Percentiles rank a stretch among this genome's conserved stretches.
These are phyloP conservation scores for Benincasa hispida DNA, from an alignment of 306 rosid species.

Conservation along the genomic window DNA sequence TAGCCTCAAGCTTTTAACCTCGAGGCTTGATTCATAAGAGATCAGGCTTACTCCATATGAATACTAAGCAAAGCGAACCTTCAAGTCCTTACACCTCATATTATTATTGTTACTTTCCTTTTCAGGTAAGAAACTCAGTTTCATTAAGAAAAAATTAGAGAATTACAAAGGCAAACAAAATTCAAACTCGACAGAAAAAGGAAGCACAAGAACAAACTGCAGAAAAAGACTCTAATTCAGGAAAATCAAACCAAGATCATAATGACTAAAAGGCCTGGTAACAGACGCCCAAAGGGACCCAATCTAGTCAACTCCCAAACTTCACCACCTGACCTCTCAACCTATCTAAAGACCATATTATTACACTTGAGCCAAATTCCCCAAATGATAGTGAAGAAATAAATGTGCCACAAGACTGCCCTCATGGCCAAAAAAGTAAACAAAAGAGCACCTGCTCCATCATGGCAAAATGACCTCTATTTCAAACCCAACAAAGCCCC, in stretches of 20 bases:
- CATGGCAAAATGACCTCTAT: neutral
- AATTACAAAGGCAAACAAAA: neutral
- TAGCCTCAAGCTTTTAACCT: neutral
- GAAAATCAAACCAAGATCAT: neutral
- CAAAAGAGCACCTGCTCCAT: neutral
- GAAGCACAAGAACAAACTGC: neutral
- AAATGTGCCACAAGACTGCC: too few species aligned
- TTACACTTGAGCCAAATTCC: too few species aligned
- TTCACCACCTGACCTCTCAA: too few species aligned
- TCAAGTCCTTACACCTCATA: neutral
- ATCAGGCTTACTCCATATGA: neutral
- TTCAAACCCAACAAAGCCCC: too few species aligned
- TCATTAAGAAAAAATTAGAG: too few species aligned
- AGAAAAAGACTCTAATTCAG: neutral
- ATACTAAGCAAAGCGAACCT: neutral
- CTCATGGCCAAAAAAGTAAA: too few species aligned
- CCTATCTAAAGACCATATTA: too few species aligned
- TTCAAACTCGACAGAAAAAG: neutral
- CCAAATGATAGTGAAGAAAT: too few species aligned
- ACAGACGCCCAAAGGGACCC: too few species aligned
- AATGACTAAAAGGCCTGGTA: too few species aligned
- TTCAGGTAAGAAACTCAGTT: neutral
- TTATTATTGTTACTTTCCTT: too few species aligned
- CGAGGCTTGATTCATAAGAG: neutral
- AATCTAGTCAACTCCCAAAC: too few species aligned